A percentile compares a stretch with the other conserved stretches of the same genome.
These are phyloP conservation scores for Chrysoporthe austroafricana DNA, from an alignment of 2,329 filamentous ascomycete genomes.

Conservation along the genomic window DNA sequence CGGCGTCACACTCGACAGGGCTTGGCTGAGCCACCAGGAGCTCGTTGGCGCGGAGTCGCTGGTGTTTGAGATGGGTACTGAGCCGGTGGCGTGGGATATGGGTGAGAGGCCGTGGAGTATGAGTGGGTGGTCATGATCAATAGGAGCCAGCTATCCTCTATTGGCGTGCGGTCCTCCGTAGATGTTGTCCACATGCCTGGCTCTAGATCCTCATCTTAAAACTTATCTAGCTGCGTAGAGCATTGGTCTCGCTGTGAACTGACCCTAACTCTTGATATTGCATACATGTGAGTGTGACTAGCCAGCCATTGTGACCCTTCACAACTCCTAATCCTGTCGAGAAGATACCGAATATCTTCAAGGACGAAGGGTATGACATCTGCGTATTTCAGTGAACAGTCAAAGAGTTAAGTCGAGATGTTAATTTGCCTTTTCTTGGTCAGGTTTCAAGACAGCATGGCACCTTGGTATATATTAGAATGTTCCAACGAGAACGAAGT, in stretches of 20 bases:
- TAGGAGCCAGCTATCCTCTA: neutral
- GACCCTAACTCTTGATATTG: neutral
- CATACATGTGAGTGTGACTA: neutral
- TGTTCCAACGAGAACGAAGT: neutral
- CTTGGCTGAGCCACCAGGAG: slow-evolving; percentile 21
- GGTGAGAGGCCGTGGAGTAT: slow-evolving; percentile 22
- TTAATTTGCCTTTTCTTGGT: no score
- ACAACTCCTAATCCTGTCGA: no score
- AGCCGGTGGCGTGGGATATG: slow-evolving; percentile 22
- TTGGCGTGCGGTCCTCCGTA: neutral
- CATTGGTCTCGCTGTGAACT: no score
- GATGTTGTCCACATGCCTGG: no score
- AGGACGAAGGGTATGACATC: no score
- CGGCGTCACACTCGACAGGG: slow-evolving; percentile 9
- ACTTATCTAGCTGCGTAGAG: no score
- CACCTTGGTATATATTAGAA: no score
- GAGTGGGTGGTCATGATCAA: slow-evolving; percentile 20
- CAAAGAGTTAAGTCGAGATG: neutral
- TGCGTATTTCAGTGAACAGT: no score
- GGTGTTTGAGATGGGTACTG: slow-evolving; percentile 15
- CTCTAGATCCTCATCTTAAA: no score
- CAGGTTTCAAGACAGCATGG: neutral
- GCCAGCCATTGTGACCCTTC: neutral
- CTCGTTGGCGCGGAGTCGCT: slow-evolving; percentile 11
- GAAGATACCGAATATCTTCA: no score